These are phyloP conservation scores for Penicillium lagena DNA, from an alignment of 495 filamentous ascomycete species.

Conservation along the genomic window DNA sequence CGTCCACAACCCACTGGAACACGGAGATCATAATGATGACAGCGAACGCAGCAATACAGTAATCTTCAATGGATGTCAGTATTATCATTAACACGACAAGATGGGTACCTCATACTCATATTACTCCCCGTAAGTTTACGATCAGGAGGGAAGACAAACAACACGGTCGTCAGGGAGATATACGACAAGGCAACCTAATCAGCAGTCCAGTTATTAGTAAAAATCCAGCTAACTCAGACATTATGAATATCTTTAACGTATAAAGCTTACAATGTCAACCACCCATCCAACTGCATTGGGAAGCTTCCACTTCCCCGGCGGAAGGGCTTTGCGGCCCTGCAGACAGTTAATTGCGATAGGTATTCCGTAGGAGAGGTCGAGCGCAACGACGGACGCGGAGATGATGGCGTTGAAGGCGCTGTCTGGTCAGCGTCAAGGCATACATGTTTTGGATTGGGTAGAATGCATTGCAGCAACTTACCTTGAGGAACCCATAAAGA, in stretches of 20 bases:
- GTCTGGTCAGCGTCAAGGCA: background rate
- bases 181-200: slow-evolving; percentile 54
- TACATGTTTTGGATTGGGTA: background rate
- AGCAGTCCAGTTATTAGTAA: too few relatives aligned
- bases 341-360: slow-evolving; percentile 60
- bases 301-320: slow-evolving; percentile 53
- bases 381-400: slow-evolving; percentile 61
- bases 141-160: slow-evolving; percentile 66
- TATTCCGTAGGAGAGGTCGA: slow-evolving; percentile 65
- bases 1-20: slow-evolving; percentile 62
- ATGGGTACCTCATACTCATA: slow-evolving; percentile 48
- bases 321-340: slow-evolving; percentile 54
- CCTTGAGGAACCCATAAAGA: slow-evolving; percentile 66
- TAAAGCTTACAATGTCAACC: slow-evolving; percentile 46
- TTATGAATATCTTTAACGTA: slow-evolving; percentile 11
- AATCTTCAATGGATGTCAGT: slow-evolving; percentile 29
- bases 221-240: background rate
- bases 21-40: slow-evolving; percentile 59
- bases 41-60: slow-evolving; percentile 63
- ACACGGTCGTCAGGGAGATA: slow-evolving; percentile 58
- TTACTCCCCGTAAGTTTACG: slow-evolving; percentile 56
- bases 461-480: background rate
- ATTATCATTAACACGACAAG: background rate
- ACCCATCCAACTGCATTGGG: slow-evolving; percentile 51
- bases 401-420: slow-evolving; percentile 57